Evolutionary conservation across 257 asterid genomes (phyloP), one percentile per base, ranked within the genome.

Genomic region (Lithospermum erythrorhizon): DNA sequence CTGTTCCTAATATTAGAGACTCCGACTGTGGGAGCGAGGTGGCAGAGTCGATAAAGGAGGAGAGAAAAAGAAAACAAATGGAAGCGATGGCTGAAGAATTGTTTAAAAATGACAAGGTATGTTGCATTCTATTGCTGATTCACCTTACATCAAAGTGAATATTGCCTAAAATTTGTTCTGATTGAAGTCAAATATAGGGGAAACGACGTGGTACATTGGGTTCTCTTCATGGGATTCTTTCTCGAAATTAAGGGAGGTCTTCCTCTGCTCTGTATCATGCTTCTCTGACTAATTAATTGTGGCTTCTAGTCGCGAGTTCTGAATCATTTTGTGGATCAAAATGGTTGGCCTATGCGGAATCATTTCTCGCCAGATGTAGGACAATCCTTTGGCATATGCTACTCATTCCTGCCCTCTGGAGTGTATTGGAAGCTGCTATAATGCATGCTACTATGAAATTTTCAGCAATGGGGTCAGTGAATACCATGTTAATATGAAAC

Each of bases 1-100:
- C 0, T 52, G 57, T 71, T 66, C 55, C 47, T 62, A 49, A 59
- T 60, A 58, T 56, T 71, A 90, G 97, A 61, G 97, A 78, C 22
- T 74, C 94, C 8, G 91, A 83, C 65, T 81, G 75, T 62, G 93
- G 94, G 58, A 79, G 72, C 45, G 94, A 84, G 55, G 82, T 82
- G 21, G 82, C 83, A 13, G 83, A 85, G 74, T 80, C 84, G 29
- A 45, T 84, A 5, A 84, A 79, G 78, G 94, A 79, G 73, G 97
- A 93, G 83, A 84, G 81, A 66, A 84, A 72, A 70, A 85, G 95
- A 63, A 89, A 83, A 75, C 84, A 86, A 79, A 83, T 82, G 97
- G 97, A 93, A 75, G 94, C 95, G 62, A 73, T 84, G 54, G 95
- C 95, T 8, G 98, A 93, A 32, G 97, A 88, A 76, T 74, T 89